These are phyloP conservation scores for Cyberlindnera suaveolens DNA, from an alignment of 805 yeast genomes.

Conservation along the genomic window DNA sequence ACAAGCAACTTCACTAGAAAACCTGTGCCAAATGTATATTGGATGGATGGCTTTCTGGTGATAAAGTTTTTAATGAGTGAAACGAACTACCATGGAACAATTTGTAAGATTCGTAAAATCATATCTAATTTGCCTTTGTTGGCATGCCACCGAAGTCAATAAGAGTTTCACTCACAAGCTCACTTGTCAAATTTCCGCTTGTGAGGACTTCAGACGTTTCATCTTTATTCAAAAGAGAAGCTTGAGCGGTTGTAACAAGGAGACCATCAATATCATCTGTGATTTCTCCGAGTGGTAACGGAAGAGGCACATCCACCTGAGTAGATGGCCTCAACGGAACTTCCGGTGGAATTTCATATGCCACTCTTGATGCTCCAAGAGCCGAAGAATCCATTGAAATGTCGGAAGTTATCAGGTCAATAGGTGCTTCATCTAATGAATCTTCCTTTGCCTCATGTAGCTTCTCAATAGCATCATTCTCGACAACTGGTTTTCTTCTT, in stretches of 20 bases:
- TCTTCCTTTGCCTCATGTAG: background rate
- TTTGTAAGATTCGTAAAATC: too few relatives aligned
- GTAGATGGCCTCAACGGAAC: background rate
- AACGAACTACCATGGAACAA: too few relatives aligned
- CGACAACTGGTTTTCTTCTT: slow-evolving; percentile 19
- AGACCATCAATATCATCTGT: background rate
- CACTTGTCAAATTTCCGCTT: too few relatives aligned
- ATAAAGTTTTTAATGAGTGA: background rate
- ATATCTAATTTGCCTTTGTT: too few relatives aligned
- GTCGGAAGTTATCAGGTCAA: background rate
- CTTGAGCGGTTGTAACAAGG: too few relatives aligned
- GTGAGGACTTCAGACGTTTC: too few relatives aligned
- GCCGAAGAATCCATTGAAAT: too few relatives aligned
- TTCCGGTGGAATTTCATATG: background rate
- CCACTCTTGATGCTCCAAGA: too few relatives aligned
- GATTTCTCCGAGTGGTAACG: slow-evolving; percentile 10
- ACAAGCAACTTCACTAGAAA: slow-evolving; percentile 67
- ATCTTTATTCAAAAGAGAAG: too few relatives aligned
- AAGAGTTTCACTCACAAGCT: too few relatives aligned
- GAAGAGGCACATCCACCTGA: slow-evolving; percentile 5
- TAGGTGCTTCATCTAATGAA: too few relatives aligned
- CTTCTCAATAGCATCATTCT: slow-evolving; percentile 5
- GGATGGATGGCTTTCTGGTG: slow-evolving; percentile 84
- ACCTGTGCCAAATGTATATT: slow-evolving; percentile 78
- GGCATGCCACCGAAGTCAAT: background rate